These are phyloP conservation scores for Metschnikowia henanensis DNA, from an alignment of 805 yeast species.

Conservation along the genomic window DNA sequence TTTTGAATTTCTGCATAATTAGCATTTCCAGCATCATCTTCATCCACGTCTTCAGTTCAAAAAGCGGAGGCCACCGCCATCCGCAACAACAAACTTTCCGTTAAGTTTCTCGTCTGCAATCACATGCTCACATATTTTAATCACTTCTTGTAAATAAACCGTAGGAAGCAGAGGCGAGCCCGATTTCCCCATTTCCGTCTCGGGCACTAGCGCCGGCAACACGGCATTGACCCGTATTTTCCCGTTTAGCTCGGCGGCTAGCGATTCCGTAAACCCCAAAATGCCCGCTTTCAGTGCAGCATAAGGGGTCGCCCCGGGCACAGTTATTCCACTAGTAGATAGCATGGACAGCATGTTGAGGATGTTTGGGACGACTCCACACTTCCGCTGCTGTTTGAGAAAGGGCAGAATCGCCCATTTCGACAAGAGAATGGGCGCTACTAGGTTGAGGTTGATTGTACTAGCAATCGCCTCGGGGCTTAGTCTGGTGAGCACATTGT, in stretches of 20 bases:
- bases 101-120: constrained; percentile 25
- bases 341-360: constrained; percentile 69
- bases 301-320: constrained; percentile 64
- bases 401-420: constrained; percentile 52
- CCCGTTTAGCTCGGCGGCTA: constrained; percentile 60
- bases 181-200: constrained; percentile 62
- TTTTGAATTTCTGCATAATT: background rate
- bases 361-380: constrained; percentile 35
- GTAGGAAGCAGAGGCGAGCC: constrained; percentile 21
- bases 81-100: constrained; percentile 31
- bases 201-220: constrained; percentile 64
- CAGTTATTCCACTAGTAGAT: constrained; percentile 34
- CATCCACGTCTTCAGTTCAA: background rate
- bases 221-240: constrained; percentile 63
- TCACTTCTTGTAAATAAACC: constrained; percentile 30
- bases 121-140: constrained; percentile 16
- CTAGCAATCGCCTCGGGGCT: constrained; percentile 39
- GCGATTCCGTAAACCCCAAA: constrained; percentile 55
- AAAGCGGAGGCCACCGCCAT: constrained; percentile 13
- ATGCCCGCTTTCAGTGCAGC: constrained; percentile 73
- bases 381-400: constrained; percentile 33
- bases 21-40: background rate
- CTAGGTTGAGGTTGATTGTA: constrained; percentile 55
- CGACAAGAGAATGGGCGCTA: constrained; percentile 60
- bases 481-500: constrained; percentile 48